These are phyloP conservation scores for Plantago coronopus DNA, from an alignment of 305 asterid genomes.

Conservation along the genomic window DNA sequence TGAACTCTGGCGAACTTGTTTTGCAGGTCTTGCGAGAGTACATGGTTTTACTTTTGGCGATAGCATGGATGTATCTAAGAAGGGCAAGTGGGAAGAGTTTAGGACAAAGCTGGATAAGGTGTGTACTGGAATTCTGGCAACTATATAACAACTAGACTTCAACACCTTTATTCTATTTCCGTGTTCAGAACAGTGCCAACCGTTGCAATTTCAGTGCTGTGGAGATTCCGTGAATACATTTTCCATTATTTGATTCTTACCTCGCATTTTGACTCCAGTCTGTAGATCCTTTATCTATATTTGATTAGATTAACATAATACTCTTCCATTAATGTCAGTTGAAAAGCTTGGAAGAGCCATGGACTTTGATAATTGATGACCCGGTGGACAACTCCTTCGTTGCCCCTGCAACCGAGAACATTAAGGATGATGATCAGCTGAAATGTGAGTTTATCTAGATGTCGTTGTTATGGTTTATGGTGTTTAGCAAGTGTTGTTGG, in stretches of 20 bases:
- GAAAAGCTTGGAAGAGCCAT: conserved; percentile 65
- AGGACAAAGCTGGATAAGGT: conserved; percentile 69
- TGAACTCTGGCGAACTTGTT: conserved; percentile 23
- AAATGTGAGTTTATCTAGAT: conserved; percentile 44
- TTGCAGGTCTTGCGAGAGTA: conserved; percentile 74
- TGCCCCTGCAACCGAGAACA: conserved; percentile 76
- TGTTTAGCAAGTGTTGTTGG: not conserved
- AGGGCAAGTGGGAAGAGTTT: conserved; percentile 77
- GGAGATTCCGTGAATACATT: not conserved
- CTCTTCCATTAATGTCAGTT: conserved; percentile 39
- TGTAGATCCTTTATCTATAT: too few relatives aligned
- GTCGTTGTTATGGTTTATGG: not conserved
- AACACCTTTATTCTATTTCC: too few relatives aligned
- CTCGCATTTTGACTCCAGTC: not conserved
- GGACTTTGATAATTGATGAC: conserved; percentile 87
- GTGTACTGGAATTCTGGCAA: not conserved
- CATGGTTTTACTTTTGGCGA: conserved; percentile 91
- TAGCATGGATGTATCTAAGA: conserved; percentile 60
- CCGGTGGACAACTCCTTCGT: conserved; percentile 83
- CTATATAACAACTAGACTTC: too few relatives aligned
- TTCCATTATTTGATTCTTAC: not conserved
- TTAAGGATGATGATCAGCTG: conserved; percentile 65
- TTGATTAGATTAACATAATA: not conserved
- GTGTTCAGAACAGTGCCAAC: too few relatives aligned
- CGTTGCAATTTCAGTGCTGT: not conserved